phyloP scores from a whole-genome alignment of 78 protist species.

The Dictyostelium firmibasis region DNA sequence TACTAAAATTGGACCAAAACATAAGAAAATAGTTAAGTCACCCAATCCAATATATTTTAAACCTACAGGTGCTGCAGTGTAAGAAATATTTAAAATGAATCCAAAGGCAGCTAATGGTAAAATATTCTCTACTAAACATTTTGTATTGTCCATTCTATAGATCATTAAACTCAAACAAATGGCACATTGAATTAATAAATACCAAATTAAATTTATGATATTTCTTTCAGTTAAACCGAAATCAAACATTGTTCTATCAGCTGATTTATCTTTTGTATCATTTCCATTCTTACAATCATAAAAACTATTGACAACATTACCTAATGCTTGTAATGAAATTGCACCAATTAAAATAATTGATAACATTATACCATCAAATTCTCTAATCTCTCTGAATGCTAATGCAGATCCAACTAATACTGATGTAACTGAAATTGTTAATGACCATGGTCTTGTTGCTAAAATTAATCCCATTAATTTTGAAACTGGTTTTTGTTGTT shows the following conservation, averaged over 20 bases:
- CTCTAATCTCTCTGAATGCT: constrained; percentile 22
- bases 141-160: not conserved
- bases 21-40: constrained; percentile 41
- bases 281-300: constrained; percentile 41
- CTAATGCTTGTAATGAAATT: constrained; percentile 27
- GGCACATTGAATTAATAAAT: not conserved
- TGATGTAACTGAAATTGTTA: constrained; percentile 45
- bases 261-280: constrained; percentile 15
- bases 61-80: constrained; percentile 48
- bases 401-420: constrained; percentile 62
- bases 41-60: constrained; percentile 76
- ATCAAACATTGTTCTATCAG: constrained; percentile 83
- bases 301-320: constrained; percentile 57
- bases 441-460: constrained; percentile 74
- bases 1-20: constrained; percentile 75
- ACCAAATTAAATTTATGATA: constrained; percentile 1
- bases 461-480: not conserved
- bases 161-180: not conserved
- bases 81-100: not conserved
- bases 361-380: constrained; percentile 18
- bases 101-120: constrained; percentile 37
- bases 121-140: not conserved
- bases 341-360: constrained; percentile 30
- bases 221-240: constrained; percentile 2
- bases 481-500: not conserved